These are phyloP conservation scores for Dacryopinax spathularia DNA, from an alignment of 768 basidiomycete genomes.

Conservation along the genomic window DNA sequence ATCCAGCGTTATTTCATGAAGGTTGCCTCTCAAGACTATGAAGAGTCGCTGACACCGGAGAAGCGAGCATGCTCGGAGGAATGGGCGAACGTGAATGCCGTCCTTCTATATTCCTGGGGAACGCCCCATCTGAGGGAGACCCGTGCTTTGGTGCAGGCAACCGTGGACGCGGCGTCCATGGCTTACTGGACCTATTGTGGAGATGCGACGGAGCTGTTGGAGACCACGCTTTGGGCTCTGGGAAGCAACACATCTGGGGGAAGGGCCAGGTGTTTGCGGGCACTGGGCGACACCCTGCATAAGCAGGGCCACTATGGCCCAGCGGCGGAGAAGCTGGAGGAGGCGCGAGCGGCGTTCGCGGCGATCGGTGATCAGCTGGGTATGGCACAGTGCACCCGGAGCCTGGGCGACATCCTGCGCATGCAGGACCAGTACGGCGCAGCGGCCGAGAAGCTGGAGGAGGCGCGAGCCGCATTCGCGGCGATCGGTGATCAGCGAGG, in stretches of 20 bases:
- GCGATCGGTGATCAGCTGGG: background rate
- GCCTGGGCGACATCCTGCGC: background rate
- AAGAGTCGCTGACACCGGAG: no score
- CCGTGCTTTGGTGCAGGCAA: background rate
- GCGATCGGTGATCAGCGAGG: background rate
- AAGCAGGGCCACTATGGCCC: background rate
- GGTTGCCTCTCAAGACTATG: no score
- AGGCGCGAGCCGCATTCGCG: background rate
- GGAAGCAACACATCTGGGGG: background rate
- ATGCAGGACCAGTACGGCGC: background rate
- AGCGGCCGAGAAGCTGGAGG: background rate
- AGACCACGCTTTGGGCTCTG: background rate
- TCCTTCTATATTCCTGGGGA: no score
- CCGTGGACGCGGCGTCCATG: background rate
- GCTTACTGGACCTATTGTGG: background rate
- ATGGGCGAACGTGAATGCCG: no score
- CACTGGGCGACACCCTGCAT: background rate
- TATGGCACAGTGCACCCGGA: background rate
- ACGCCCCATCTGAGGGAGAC: no score
- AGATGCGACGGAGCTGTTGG: background rate
- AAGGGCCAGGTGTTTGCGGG: background rate
- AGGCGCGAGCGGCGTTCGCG: background rate
- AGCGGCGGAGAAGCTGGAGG: background rate
- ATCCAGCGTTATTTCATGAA: no score
- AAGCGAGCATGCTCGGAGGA: no score